Conservation (phyloP, 192 early-diverging fungal species). For the Lobosporangium transversale region DNA sequence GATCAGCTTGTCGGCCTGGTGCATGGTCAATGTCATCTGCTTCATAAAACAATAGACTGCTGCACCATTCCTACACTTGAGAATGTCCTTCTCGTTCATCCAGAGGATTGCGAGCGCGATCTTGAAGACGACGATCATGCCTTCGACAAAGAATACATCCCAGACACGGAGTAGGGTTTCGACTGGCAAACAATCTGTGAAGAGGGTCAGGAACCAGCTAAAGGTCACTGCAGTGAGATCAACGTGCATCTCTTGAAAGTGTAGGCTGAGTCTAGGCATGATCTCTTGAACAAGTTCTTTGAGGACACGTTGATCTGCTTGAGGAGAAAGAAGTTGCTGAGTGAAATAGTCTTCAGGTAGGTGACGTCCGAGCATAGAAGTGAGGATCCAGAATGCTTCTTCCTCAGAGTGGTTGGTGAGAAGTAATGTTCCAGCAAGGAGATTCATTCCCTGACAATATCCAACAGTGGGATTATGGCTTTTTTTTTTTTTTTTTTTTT, state of each 20-base stretch:
- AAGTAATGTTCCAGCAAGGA: slow-evolving; percentile 60
- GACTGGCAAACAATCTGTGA: slow-evolving; percentile 61
- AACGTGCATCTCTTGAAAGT: slow-evolving; percentile 55
- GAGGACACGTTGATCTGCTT: slow-evolving; percentile 64
- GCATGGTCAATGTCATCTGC: slow-evolving; percentile 51
- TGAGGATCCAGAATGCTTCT: slow-evolving; percentile 59
- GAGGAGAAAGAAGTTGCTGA: slow-evolving; percentile 59
- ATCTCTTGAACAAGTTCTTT: slow-evolving; percentile 57
- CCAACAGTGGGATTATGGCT: slow-evolving; percentile 57
- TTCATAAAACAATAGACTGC: slow-evolving; percentile 62
- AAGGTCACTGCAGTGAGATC: slow-evolving; percentile 64
- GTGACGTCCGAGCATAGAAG: slow-evolving; percentile 57
- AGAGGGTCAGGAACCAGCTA: slow-evolving; percentile 65
- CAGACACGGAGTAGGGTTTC: slow-evolving; percentile 60
- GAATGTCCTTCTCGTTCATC: slow-evolving; percentile 54
- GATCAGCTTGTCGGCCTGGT: slow-evolving; percentile 53
- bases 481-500: background rate
- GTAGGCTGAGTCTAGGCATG: slow-evolving; percentile 56
- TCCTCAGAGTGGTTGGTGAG: slow-evolving; percentile 55
- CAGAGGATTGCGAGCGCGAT: slow-evolving; percentile 59
- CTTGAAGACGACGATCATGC: slow-evolving; percentile 61
- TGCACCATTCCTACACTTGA: slow-evolving; percentile 56
- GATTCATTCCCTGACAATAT: slow-evolving; percentile 71
- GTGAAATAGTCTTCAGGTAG: slow-evolving; percentile 61
- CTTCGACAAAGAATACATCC: slow-evolving; percentile 66